Evolutionary conservation across 441 rosid species (phyloP).

Genomic region (Brassica hybrid): DNA sequence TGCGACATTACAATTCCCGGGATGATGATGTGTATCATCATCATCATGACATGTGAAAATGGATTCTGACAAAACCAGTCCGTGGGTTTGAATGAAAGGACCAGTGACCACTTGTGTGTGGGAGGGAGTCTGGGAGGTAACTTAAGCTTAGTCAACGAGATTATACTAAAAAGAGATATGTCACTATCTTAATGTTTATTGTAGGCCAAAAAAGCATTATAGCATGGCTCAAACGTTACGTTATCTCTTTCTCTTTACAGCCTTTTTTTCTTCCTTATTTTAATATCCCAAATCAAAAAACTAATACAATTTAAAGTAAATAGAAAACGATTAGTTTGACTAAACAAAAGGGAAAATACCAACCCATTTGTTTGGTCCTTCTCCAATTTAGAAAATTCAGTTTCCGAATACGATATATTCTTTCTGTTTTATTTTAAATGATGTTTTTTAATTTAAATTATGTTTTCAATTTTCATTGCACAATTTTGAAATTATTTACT

Average conservation of each 20-base stretch:
- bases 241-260: slow-evolving; percentile 37
- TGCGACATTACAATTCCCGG: too few species aligned
- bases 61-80: slow-evolving; percentile 30
- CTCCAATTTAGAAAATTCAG: slow-evolving; percentile 55
- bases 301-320: slow-evolving; percentile 8
- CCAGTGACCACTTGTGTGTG: slow-evolving; percentile 18
- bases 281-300: neutral
- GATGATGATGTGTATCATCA: slow-evolving; percentile 8
- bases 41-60: slow-evolving; percentile 17
- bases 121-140: slow-evolving; percentile 28
- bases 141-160: slow-evolving; percentile 27
- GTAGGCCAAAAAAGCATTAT: slow-evolving; percentile 2
- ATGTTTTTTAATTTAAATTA: too few species aligned
- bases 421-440: too few species aligned
- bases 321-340: too few species aligned
- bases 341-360: neutral
- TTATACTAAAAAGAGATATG: slow-evolving; percentile 18
- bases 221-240: slow-evolving; percentile 41
- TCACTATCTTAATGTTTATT: slow-evolving; percentile 18
- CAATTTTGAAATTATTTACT: too few species aligned
- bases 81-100: slow-evolving; percentile 4
- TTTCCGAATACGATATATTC: too few species aligned
- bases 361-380: slow-evolving; percentile 57
- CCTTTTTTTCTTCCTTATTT: neutral
- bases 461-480: too few species aligned